Evolutionary conservation across 2,329 filamentous ascomycete genomes (phyloP), one percentile per base, ranked within the genome.

Genomic region (Cladosporium sp.): DNA sequence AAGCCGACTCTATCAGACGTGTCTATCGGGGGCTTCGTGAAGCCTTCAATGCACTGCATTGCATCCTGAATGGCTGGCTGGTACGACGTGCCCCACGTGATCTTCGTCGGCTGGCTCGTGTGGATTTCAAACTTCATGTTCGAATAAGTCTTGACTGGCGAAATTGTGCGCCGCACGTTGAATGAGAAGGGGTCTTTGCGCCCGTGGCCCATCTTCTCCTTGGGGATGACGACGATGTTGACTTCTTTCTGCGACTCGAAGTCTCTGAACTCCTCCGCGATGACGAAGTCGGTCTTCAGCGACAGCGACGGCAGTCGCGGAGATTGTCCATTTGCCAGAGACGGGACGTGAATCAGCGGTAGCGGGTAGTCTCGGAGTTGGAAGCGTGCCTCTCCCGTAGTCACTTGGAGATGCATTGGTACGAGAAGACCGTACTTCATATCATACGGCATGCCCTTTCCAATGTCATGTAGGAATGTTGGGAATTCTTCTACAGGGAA

Each of bases 31-130:
- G 92, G 89, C 66, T 99, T 99, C 1, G 92, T 96, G 67, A 99
- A 97, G 2, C 88, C 92, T 70, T 99, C 93, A 54, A 99, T 88
- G 20, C 91, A 91, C 80, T 97, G 96, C 93, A 99, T 99, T 87
- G 97, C 96, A 64, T 99, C 95, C 68, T 99, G 93, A 43, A 99
- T 92, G 1, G 92, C 92, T 22, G 95, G 93, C 64, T 99, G 95
- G 64, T 97, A 99, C 2, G 91, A 96, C 40, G 93, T 91, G 7
- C 91, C 91, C 95, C 93, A 99, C 0, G 92, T 96, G 47, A 99
- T 92, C 39, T 88, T 84, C 0, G 93, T 99, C 2, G 95, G 89
- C 52, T 92, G 82, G 48, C 85, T 87, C 2, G 92, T 96, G 68
- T 97, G 96, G 68, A 99, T 91, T 56, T 96, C 88, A 61, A 99